Evolutionary conservation across 805 yeast species (phyloP).

Genomic region (Ogataea dorogensis): DNA sequence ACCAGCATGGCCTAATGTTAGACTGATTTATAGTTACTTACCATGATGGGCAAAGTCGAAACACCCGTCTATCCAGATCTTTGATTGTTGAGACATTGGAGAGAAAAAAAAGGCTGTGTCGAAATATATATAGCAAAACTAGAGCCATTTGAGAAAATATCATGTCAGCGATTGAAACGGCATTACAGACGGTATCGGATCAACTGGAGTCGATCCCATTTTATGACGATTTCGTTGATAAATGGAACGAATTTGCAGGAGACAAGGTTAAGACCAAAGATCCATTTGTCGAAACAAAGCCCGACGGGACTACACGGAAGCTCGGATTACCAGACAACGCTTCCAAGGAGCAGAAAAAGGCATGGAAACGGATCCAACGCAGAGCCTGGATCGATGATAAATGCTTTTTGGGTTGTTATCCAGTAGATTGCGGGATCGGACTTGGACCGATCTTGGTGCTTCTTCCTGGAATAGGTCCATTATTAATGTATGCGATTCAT

Average conservation of each 20-base stretch:
- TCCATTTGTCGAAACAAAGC: slow-evolving; percentile 56
- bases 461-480: slow-evolving; percentile 84
- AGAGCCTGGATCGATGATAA: slow-evolving; percentile 88
- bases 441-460: slow-evolving; percentile 65
- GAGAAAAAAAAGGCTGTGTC: slow-evolving; percentile 5
- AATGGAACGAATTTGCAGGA: slow-evolving; percentile 65
- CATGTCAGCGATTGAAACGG: slow-evolving; percentile 13
- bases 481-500: slow-evolving; percentile 76
- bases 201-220: slow-evolving; percentile 55
- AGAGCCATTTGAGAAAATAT: background rate
- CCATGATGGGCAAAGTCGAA: slow-evolving; percentile 98
- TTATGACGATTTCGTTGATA: slow-evolving; percentile 51
- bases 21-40: slow-evolving; percentile 12
- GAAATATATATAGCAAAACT: background rate
- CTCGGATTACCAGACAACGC: slow-evolving; percentile 60
- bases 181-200: slow-evolving; percentile 20
- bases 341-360: slow-evolving; percentile 55
- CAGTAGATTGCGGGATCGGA: slow-evolving; percentile 74
- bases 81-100: slow-evolving; percentile 6
- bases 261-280: slow-evolving; percentile 62
- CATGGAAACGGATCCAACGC: slow-evolving; percentile 71
- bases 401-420: slow-evolving; percentile 77
- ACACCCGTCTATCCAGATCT: slow-evolving; percentile 97
- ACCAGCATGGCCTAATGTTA: slow-evolving; percentile 74
- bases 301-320: slow-evolving; percentile 52